Percentiles rank a stretch among this genome's conserved stretches.
phyloP scores from a whole-genome alignment of 805 yeast genomes.

The Kazachstania kunashirensis region DNA sequence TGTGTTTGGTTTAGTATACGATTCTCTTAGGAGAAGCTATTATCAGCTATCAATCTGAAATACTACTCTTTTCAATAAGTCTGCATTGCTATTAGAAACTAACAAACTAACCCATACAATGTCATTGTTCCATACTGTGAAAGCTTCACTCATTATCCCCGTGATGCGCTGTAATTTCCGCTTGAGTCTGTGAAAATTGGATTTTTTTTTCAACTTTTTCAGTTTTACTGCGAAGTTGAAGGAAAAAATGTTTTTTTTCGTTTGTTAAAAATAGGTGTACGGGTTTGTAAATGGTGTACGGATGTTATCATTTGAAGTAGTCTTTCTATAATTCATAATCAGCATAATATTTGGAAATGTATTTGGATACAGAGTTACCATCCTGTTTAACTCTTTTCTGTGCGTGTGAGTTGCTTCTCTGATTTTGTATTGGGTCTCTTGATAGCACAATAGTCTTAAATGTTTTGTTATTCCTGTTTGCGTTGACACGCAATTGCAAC shows the following conservation, averaged over 20 bases:
- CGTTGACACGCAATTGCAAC: conserved; percentile 15
- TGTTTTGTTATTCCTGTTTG: conserved; percentile 8
- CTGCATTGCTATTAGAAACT: background rate
- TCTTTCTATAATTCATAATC: conserved; percentile 7
- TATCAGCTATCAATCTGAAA: background rate
- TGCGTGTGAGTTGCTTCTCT: background rate
- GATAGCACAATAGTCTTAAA: conserved; percentile 1
- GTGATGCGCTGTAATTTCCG: too few relatives aligned
- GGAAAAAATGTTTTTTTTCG: too few relatives aligned
- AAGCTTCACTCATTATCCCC: background rate
- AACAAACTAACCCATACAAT: background rate
- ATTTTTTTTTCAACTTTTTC: too few relatives aligned
- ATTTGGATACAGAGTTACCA: conserved; percentile 19
- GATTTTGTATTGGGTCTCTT: background rate
- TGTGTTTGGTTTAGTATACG: conserved; percentile 5
- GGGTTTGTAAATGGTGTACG: background rate
- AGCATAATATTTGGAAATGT: conserved; percentile 20
- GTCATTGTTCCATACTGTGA: background rate
- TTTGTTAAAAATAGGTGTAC: too few relatives aligned
- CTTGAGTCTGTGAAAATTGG: too few relatives aligned
- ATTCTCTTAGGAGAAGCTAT: background rate
- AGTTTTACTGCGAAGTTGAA: too few relatives aligned
- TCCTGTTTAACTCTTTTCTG: conserved; percentile 10
- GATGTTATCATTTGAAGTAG: background rate
- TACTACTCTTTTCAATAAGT: background rate